These are phyloP conservation scores for Phytopythium litorale DNA, from an alignment of 352 stramenopile genomes.

Conservation along the genomic window DNA sequence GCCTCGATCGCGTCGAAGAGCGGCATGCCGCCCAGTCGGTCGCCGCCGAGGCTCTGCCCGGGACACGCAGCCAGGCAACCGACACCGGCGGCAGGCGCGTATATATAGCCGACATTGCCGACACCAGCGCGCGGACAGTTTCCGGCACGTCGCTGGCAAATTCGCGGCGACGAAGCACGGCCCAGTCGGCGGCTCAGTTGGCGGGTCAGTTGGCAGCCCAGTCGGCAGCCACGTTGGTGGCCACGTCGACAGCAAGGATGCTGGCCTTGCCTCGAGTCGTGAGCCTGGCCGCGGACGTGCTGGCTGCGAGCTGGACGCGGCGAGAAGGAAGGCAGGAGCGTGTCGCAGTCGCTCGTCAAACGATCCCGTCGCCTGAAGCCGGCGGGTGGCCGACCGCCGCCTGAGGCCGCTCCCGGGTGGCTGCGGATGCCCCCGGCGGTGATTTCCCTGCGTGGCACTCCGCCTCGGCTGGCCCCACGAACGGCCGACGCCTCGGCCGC, in stretches of 20 bases:
- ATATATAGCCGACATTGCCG: background rate
- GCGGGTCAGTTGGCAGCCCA: too few relatives aligned
- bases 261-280: too few relatives aligned
- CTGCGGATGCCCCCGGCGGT: background rate
- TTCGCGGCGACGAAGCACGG: background rate
- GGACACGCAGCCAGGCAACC: background rate
- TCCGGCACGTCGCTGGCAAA: background rate
- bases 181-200: too few relatives aligned
- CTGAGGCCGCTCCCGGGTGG: background rate
- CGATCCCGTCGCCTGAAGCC: too few relatives aligned
- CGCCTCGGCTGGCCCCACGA: background rate
- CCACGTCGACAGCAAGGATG: too few relatives aligned
- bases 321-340: background rate
- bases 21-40: constrained; percentile 29
- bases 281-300: too few relatives aligned
- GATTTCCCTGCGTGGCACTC: background rate
- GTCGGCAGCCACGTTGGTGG: too few relatives aligned
- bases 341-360: background rate
- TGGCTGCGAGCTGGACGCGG: too few relatives aligned
- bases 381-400: too few relatives aligned
- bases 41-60: background rate
- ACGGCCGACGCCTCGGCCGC: background rate
- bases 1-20: constrained; percentile 64
- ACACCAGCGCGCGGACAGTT: background rate
- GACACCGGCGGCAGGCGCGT: background rate